Conservation (phyloP, 768 basidiomycete genomes). For the Leccinum disarticulatum region DNA sequence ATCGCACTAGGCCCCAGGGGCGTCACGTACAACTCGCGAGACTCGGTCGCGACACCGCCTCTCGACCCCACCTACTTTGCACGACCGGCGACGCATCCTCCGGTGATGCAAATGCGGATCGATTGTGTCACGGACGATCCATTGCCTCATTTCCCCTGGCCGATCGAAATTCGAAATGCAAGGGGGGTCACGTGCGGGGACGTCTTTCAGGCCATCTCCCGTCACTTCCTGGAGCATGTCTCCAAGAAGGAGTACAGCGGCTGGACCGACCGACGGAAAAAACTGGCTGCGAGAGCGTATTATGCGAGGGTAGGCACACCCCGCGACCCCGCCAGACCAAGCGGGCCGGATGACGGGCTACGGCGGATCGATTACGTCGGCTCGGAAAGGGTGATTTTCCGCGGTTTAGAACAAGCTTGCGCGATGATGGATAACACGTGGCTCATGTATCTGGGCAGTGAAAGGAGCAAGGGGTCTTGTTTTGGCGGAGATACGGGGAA, state of each 20-base stretch:
- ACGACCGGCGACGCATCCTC: neutral
- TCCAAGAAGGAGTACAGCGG: neutral
- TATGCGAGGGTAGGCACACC: neutral
- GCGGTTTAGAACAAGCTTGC: neutral
- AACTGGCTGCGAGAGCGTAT: neutral
- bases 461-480: neutral
- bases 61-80: neutral
- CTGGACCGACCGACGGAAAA: neutral
- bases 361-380: conserved; percentile 1
- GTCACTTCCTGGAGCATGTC: neutral
- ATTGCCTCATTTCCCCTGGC: neutral
- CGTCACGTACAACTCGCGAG: neutral
- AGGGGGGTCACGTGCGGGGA: neutral
- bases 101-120: conserved; percentile 1
- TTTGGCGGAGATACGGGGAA: neutral
- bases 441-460: neutral
- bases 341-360: neutral
- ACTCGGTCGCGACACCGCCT: neutral
- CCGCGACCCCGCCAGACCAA: neutral
- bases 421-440: neutral
- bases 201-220: neutral
- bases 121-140: conserved; percentile 1
- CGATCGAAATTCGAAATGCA: neutral
- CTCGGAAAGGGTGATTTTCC: neutral
- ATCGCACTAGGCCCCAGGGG: neutral